A percentile compares a stretch with the other conserved stretches of the same genome.
These are phyloP conservation scores for Pezicula rhizophila DNA, from an alignment of 2,329 filamentous ascomycete species.

Conservation along the genomic window DNA sequence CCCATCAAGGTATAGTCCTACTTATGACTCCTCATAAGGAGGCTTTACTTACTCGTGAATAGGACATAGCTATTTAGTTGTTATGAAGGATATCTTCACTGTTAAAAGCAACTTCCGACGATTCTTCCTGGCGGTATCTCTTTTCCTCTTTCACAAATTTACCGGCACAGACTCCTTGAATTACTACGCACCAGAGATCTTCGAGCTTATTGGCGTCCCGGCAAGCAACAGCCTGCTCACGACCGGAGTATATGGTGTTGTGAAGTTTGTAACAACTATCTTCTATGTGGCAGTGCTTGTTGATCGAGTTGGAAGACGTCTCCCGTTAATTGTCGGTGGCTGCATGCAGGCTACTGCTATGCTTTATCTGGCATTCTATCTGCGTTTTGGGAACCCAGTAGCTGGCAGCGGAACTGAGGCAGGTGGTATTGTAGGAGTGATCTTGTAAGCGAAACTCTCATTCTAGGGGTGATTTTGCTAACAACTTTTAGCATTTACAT, in stretches of 20 bases:
- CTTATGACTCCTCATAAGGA: not conserved
- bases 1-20: constrained; percentile 29
- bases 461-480: not conserved
- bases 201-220: constrained; percentile 54
- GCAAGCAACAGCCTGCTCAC: constrained; percentile 46
- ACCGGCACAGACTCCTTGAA: constrained; percentile 54
- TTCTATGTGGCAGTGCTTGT: constrained; percentile 60
- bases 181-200: constrained; percentile 54
- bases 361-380: constrained; percentile 63
- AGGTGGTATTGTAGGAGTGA: constrained; percentile 34
- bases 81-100: constrained; percentile 34
- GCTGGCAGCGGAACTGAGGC: constrained; percentile 34
- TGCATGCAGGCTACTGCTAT: constrained; percentile 53
- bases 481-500: constrained; percentile 18
- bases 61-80: constrained; percentile 23
- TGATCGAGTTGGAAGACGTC: constrained; percentile 58
- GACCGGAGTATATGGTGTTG: constrained; percentile 64
- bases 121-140: constrained; percentile 38
- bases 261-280: constrained; percentile 57
- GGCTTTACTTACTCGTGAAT: not conserved
- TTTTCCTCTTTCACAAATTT: constrained; percentile 49
- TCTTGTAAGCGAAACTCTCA: constrained; percentile 18
- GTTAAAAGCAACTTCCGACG: constrained; percentile 63
- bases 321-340: constrained; percentile 54
- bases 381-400: constrained; percentile 51